A percentile compares a stretch with the other conserved stretches of the same genome.
phyloP scores from a whole-genome alignment of 805 yeast species.

The Yarrowia divulgata region DNA sequence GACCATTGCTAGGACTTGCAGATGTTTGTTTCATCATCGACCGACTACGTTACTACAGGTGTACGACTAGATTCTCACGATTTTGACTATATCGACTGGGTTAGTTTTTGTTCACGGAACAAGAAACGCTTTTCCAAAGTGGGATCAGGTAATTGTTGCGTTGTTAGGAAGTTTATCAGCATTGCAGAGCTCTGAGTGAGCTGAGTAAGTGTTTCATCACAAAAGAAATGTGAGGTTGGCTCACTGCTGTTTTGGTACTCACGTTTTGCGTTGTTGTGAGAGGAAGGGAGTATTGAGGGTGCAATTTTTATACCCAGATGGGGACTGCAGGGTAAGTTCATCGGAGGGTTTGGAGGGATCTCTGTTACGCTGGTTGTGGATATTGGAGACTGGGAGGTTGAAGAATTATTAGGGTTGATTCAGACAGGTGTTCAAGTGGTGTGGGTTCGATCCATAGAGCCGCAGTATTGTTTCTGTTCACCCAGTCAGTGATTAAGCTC shows the following conservation, averaged over 20 bases:
- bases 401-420: neutral
- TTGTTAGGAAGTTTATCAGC: conserved; percentile 39
- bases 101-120: conserved; percentile 5
- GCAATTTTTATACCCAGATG: conserved; percentile 5
- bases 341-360: neutral
- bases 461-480: too few species aligned
- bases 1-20: conserved; percentile 39
- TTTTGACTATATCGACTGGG: conserved; percentile 19
- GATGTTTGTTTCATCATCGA: conserved; percentile 39
- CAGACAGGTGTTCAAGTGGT: too few species aligned
- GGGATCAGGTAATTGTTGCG: conserved; percentile 30
- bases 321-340: conserved; percentile 13
- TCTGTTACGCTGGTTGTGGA: neutral
- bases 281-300: too few species aligned
- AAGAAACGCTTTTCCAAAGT: neutral
- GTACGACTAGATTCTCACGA: neutral
- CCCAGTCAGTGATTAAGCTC: too few species aligned
- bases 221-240: neutral
- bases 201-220: conserved; percentile 38
- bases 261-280: conserved; percentile 6
- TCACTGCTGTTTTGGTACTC: conserved; percentile 1
- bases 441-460: conserved; percentile 6
- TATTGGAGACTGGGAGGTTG: neutral
- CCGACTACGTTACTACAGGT: conserved; percentile 5
- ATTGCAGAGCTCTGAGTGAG: conserved; percentile 39